Conservation (phyloP, 2,329 filamentous ascomycete species). For the Elsinoe ampelina region DNA sequence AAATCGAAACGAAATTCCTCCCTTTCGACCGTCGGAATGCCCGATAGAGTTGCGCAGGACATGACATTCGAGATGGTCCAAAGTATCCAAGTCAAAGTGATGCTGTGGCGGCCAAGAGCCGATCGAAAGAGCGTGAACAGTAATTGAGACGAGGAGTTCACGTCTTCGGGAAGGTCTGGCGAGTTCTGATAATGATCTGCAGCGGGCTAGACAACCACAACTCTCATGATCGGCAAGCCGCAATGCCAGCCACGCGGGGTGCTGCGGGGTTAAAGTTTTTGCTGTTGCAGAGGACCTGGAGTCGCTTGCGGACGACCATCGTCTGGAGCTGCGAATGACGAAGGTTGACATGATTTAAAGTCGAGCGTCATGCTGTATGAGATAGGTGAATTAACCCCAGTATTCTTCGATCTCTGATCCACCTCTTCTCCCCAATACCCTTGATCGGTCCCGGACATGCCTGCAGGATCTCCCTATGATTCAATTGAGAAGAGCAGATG, state of each 20-base stretch:
- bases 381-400: background rate
- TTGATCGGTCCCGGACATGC: background rate
- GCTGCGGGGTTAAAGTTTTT: background rate
- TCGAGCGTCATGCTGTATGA: background rate
- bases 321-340: background rate
- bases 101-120: background rate
- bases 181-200: background rate
- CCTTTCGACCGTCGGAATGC: background rate
- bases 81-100: background rate
- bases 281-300: background rate
- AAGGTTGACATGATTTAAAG: background rate
- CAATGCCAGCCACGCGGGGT: background rate
- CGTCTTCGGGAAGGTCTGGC: background rate
- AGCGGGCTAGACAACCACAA: background rate
- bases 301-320: background rate
- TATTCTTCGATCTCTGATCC: background rate
- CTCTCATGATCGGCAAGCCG: background rate
- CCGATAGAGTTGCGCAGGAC: background rate
- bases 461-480: background rate
- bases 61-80: background rate
- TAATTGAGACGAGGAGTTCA: background rate
- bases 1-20: background rate
- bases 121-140: background rate
- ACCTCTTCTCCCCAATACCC: background rate
- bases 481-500: constrained; percentile 9